Conservation (phyloP, 2,329 filamentous ascomycete species). For the Dactylellina parvicollis region DNA sequence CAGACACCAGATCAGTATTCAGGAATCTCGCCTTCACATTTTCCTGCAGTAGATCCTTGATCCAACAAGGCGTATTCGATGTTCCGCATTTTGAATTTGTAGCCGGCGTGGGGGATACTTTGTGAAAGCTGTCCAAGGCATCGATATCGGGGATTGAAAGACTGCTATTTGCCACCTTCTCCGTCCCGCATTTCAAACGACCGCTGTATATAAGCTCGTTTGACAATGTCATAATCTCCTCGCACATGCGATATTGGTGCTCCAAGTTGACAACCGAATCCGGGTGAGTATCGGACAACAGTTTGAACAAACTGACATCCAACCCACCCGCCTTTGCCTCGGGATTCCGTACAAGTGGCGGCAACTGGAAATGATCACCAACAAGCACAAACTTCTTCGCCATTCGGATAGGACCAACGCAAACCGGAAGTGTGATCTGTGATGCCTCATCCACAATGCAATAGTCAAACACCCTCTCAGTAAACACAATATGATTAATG, state of each 20-base stretch:
- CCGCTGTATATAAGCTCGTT: conserved; percentile 95
- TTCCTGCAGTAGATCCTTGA: conserved; percentile 56
- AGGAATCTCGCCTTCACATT: conserved; percentile 78
- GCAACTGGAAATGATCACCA: conserved; percentile 94
- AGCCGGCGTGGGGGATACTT: background rate
- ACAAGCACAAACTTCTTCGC: conserved; percentile 93
- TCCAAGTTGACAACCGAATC: conserved; percentile 88
- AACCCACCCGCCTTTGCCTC: conserved; percentile 85
- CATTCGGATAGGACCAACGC: conserved; percentile 91
- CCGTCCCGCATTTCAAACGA: conserved; percentile 85
- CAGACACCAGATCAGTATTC: conserved; percentile 81
- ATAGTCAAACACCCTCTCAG: conserved; percentile 90
- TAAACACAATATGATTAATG: conserved; percentile 88
- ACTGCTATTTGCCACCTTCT: conserved; percentile 74
- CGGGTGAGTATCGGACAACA: conserved; percentile 88
- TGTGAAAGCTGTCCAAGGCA: conserved; percentile 64
- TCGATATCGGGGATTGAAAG: conserved; percentile 75
- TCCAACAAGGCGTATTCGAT: conserved; percentile 55
- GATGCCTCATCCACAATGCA: conserved; percentile 98
- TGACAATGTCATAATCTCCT: conserved; percentile 93
- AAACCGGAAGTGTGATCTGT: conserved; percentile 95
- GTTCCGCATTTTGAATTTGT: conserved; percentile 19
- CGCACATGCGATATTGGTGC: conserved; percentile 98
- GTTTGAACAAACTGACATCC: conserved; percentile 92
- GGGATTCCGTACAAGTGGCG: conserved; percentile 91